phyloP scores from a whole-genome alignment of 441 rosid genomes.

The Croton setiger region DNA sequence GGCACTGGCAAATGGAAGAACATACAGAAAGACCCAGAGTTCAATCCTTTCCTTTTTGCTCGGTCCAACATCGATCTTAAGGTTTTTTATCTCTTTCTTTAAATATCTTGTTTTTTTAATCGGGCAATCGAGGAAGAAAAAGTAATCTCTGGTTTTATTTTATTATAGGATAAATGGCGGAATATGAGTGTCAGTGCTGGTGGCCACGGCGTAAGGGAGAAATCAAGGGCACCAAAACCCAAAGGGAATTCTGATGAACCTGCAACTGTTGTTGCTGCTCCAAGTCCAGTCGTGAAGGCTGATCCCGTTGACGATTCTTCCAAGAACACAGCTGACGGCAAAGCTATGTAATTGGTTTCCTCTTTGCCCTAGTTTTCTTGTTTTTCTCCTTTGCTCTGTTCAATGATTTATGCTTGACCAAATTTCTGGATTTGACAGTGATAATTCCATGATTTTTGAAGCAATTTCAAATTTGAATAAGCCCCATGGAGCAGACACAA shows the following conservation, averaged over 20 bases:
- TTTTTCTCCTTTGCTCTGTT: not conserved
- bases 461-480: slow-evolving; percentile 48
- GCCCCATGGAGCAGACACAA: slow-evolving; percentile 43
- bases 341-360: slow-evolving; percentile 17
- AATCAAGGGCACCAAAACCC: slow-evolving; percentile 41
- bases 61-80: slow-evolving; percentile 75
- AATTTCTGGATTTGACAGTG: slow-evolving; percentile 29
- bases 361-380: not conserved
- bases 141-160: too few species aligned
- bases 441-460: slow-evolving; percentile 55
- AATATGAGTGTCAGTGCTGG: slow-evolving; percentile 50
- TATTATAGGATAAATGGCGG: slow-evolving; percentile 58
- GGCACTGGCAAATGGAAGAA: slow-evolving; percentile 71
- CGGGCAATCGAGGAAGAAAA: not conserved
- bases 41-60: slow-evolving; percentile 46
- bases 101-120: not conserved
- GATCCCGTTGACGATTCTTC: slow-evolving; percentile 33
- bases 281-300: slow-evolving; percentile 18
- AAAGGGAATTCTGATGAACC: slow-evolving; percentile 32
- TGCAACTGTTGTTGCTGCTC: slow-evolving; percentile 20
- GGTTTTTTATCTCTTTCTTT: slow-evolving; percentile 25
- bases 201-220: slow-evolving; percentile 46
- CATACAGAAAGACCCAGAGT: slow-evolving; percentile 67
- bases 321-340: slow-evolving; percentile 24
- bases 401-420: not conserved